Percentiles rank a stretch among this genome's conserved stretches.
phyloP scores from a whole-genome alignment of 1,139 yeast species.

The Blastobotrys persicus region DNA sequence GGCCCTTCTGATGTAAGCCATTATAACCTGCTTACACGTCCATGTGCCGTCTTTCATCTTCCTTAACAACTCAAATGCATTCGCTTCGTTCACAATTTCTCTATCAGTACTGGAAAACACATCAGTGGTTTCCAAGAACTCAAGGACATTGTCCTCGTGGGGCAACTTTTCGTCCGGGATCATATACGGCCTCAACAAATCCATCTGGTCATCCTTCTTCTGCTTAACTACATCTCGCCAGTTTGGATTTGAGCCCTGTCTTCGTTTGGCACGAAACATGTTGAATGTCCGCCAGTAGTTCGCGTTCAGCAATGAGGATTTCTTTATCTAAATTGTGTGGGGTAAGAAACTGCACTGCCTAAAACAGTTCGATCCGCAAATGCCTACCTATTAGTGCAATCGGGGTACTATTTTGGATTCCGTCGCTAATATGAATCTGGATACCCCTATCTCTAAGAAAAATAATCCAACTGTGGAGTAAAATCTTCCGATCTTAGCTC shows the following conservation, averaged over 20 bases:
- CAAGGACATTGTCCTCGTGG: constrained; percentile 8
- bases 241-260: constrained; percentile 9
- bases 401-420: background rate
- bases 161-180: constrained; percentile 13
- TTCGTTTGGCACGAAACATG: constrained; percentile 9
- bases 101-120: background rate
- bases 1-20: constrained; percentile 51
- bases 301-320: background rate
- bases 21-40: constrained; percentile 23
- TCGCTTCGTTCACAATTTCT: constrained; percentile 18
- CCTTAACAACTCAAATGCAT: constrained; percentile 10
- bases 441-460: background rate
- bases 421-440: background rate
- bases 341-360: background rate
- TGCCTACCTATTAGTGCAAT: background rate
- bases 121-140: constrained; percentile 2
- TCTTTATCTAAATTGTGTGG: background rate
- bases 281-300: constrained; percentile 1
- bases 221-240: constrained; percentile 21
- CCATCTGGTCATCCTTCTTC: constrained; percentile 42
- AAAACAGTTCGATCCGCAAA: background rate
- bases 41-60: constrained; percentile 26
- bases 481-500: background rate
- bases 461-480: background rate
- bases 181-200: constrained; percentile 3